Conservation (phyloP, 2,329 filamentous ascomycete species). For the Alternaria dauci region DNA sequence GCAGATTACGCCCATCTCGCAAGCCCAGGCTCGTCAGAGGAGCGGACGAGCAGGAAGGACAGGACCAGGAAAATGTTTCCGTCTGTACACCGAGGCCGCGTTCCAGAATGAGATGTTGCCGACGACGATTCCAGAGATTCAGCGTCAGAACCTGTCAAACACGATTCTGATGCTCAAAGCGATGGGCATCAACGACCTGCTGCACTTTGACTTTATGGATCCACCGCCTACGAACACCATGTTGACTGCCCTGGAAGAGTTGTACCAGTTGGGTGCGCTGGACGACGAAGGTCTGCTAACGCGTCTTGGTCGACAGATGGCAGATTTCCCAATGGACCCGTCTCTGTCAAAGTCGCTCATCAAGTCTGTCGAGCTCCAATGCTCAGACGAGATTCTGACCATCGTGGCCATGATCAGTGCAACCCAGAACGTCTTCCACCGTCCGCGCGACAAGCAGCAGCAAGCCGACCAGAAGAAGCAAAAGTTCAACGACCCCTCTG, state of each 20-base stretch:
- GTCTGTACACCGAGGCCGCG: slow-evolving; percentile 92
- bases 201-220: slow-evolving; percentile 99
- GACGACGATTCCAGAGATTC: slow-evolving; percentile 95
- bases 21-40: slow-evolving; percentile 94
- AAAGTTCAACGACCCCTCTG: slow-evolving; percentile 94
- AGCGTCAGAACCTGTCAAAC: slow-evolving; percentile 88
- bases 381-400: slow-evolving; percentile 91
- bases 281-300: slow-evolving; percentile 96
- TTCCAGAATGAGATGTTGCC: slow-evolving; percentile 98
- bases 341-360: slow-evolving; percentile 90
- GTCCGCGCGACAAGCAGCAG: slow-evolving; percentile 95
- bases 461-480: slow-evolving; percentile 97
- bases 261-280: slow-evolving; percentile 89
- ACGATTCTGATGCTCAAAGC: slow-evolving; percentile 98
- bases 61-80: slow-evolving; percentile 88
- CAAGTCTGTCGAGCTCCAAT: slow-evolving; percentile 83
- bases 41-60: slow-evolving; percentile 93
- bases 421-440: slow-evolving; percentile 86
- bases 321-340: slow-evolving; percentile 98
- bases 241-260: slow-evolving; percentile 92
- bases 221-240: slow-evolving; percentile 97
- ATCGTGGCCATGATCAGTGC: slow-evolving; percentile 78
- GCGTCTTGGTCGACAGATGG: slow-evolving; percentile 93
- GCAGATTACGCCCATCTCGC: slow-evolving; percentile 93
- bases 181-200: slow-evolving; percentile 97